Percentiles rank a stretch among this genome's conserved stretches.
Evolutionary conservation across 805 yeast species (phyloP).

Genomic region (Sugiyamaella qingdaonensis): DNA sequence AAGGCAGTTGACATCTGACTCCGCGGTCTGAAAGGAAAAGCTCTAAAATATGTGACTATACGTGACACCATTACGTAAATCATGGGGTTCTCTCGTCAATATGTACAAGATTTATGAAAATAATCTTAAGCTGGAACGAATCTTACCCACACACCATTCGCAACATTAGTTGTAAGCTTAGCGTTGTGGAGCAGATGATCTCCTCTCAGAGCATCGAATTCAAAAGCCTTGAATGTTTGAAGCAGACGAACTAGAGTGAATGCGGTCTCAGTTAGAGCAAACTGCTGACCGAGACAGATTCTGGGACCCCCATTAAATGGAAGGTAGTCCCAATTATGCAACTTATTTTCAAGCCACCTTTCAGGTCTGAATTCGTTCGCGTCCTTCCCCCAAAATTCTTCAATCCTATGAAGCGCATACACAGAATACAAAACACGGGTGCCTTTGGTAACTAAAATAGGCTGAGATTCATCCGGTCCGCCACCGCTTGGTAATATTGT

Average conservation of each 20-base stretch:
- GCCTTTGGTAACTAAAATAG: constrained; percentile 44
- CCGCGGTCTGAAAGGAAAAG: too few relatives aligned
- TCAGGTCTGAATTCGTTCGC: constrained; percentile 45
- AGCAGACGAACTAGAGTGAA: constrained; percentile 40
- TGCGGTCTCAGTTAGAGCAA: constrained; percentile 50
- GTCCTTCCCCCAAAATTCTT: constrained; percentile 42
- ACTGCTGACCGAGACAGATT: constrained; percentile 53
- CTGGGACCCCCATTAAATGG: constrained; percentile 57
- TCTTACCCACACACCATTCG: constrained; percentile 2
- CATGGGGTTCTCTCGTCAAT: too few relatives aligned
- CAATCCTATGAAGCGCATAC: constrained; percentile 42
- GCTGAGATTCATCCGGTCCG: constrained; percentile 38
- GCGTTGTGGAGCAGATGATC: background rate
- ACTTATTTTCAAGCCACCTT: constrained; percentile 41
- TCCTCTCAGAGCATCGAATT: background rate
- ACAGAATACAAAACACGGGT: constrained; percentile 38
- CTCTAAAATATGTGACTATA: too few relatives aligned
- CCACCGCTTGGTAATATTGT: constrained; percentile 52
- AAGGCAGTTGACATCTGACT: constrained; percentile 14
- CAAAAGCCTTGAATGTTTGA: constrained; percentile 24
- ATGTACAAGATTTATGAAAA: too few relatives aligned
- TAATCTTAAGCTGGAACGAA: background rate
- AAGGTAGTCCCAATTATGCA: constrained; percentile 45
- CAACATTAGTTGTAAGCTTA: constrained; percentile 5
- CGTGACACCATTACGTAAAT: too few relatives aligned